phyloP scores from a whole-genome alignment of 2,329 filamentous ascomycete species.

The Exophiala spinifera region DNA sequence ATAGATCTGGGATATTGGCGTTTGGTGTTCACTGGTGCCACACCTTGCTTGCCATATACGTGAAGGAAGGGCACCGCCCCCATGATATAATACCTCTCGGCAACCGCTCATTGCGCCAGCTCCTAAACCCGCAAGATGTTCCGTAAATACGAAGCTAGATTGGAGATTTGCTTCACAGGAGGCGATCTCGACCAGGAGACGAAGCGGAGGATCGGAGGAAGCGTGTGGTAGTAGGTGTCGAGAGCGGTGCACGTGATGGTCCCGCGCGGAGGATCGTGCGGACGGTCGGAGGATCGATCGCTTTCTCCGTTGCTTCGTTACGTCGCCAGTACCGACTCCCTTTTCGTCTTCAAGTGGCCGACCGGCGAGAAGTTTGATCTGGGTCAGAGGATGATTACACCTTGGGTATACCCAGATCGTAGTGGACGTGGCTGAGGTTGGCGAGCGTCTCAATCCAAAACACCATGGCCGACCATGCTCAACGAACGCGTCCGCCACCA shows the following conservation, averaged over 20 bases:
- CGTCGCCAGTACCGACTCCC: too few relatives aligned
- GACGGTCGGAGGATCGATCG: too few relatives aligned
- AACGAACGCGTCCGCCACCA: slow-evolving; percentile 28
- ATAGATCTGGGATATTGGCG: slow-evolving; percentile 15
- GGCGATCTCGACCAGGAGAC: neutral
- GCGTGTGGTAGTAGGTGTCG: too few relatives aligned
- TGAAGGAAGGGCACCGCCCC: slow-evolving; percentile 1
- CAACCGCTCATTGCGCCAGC: slow-evolving; percentile 11
- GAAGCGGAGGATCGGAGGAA: too few relatives aligned
- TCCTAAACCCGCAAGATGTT: slow-evolving; percentile 19
- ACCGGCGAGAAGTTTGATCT: too few relatives aligned
- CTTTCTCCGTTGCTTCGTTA: too few relatives aligned
- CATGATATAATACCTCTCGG: slow-evolving; percentile 1
- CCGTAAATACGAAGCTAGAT: slow-evolving; percentile 16
- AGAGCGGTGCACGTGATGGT: too few relatives aligned
- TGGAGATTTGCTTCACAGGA: slow-evolving; percentile 10
- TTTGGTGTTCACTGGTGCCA: slow-evolving; percentile 19
- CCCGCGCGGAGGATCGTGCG: too few relatives aligned
- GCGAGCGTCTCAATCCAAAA: slow-evolving; percentile 18
- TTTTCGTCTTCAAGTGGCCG: too few relatives aligned
- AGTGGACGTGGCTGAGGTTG: neutral
- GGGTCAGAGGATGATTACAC: too few relatives aligned
- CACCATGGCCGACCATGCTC: slow-evolving; percentile 30
- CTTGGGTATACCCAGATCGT: too few relatives aligned
- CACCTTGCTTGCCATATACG: slow-evolving; percentile 27